Percentiles rank a stretch among this genome's conserved stretches.
These are phyloP conservation scores for Kluyveromyces starmeri DNA, from an alignment of 805 yeast genomes.

Conservation along the genomic window DNA sequence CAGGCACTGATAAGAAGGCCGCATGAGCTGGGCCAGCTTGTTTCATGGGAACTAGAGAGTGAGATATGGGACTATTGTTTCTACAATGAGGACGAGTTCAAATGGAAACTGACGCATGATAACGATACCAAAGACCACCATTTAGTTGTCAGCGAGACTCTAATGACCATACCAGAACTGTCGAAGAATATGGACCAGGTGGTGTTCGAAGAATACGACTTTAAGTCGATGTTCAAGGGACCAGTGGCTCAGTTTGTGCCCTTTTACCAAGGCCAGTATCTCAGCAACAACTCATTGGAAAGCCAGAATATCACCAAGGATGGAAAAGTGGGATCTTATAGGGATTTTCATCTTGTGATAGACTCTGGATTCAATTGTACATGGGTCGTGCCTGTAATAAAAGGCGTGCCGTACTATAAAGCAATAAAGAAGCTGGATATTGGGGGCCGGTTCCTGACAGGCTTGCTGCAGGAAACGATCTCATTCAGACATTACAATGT, in stretches of 20 bases:
- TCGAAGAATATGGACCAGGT: slow-evolving; percentile 85
- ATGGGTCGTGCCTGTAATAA: slow-evolving; percentile 75
- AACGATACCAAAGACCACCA: slow-evolving; percentile 41
- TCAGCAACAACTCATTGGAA: background rate
- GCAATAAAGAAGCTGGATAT: slow-evolving; percentile 74
- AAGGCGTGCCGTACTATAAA: slow-evolving; percentile 66
- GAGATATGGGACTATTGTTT: slow-evolving; percentile 84
- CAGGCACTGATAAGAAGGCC: slow-evolving; percentile 74
- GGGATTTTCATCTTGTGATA: slow-evolving; percentile 68
- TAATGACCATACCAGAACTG: slow-evolving; percentile 71
- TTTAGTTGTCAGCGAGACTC: slow-evolving; percentile 69
- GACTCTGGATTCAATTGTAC: slow-evolving; percentile 88
- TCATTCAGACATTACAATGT: slow-evolving; percentile 91
- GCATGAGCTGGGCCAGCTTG: slow-evolving; percentile 77
- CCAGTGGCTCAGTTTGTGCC: slow-evolving; percentile 55
- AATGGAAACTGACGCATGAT: slow-evolving; percentile 20
- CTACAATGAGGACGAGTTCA: slow-evolving; percentile 34
- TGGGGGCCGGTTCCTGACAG: slow-evolving; percentile 81
- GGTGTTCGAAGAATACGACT: slow-evolving; percentile 87
- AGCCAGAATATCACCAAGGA: background rate
- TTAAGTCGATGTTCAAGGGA: slow-evolving; percentile 59
- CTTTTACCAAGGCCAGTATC: slow-evolving; percentile 36
- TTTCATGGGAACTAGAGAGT: slow-evolving; percentile 85
- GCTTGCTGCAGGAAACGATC: slow-evolving; percentile 71
- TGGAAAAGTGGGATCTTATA: slow-evolving; percentile 13